A percentile compares a stretch with the other conserved stretches of the same genome.
phyloP scores from a whole-genome alignment of 257 asterid genomes.

The Solanum appendiculatum region DNA sequence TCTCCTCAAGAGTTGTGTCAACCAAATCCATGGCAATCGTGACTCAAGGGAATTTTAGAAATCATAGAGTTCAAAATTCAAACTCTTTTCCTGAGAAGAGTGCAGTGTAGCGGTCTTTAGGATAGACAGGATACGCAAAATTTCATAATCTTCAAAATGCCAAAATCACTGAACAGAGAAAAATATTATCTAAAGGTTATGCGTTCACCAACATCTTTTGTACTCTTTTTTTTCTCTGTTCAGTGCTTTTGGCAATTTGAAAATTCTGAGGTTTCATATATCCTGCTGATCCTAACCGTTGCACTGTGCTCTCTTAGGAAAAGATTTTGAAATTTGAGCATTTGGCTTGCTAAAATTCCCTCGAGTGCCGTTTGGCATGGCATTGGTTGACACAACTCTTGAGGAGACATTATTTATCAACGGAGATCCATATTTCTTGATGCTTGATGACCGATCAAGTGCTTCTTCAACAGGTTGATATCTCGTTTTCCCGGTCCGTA shows the following conservation, averaged over 20 bases:
- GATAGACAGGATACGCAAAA: slow-evolving; percentile 2
- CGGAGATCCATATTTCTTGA: not conserved
- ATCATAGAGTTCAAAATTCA: not conserved
- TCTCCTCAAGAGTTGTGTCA: not conserved
- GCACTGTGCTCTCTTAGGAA: no score
- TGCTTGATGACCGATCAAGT: slow-evolving; percentile 30
- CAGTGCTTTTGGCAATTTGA: no score
- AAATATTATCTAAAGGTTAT: not conserved
- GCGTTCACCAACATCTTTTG: not conserved
- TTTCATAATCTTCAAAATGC: slow-evolving; percentile 8
- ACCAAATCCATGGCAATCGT: not conserved
- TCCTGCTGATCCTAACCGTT: no score
- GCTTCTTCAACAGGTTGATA: slow-evolving; percentile 37
- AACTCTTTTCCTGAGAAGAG: not conserved
- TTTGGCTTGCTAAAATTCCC: no score
- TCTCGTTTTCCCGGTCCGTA: slow-evolving; percentile 37
- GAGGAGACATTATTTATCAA: not conserved
- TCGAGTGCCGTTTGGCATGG: no score
- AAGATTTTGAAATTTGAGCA: no score
- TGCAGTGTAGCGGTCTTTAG: slow-evolving; percentile 2
- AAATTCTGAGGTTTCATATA: no score
- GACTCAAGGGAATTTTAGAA: slow-evolving; percentile 3
- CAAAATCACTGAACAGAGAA: not conserved
- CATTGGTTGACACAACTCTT: slow-evolving; percentile 2
- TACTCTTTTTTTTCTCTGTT: no score